Percentiles rank a stretch among this genome's conserved stretches.
These are phyloP conservation scores for Linnemannia schmuckeri DNA, from an alignment of 192 early-diverging fungal species.

Conservation along the genomic window DNA sequence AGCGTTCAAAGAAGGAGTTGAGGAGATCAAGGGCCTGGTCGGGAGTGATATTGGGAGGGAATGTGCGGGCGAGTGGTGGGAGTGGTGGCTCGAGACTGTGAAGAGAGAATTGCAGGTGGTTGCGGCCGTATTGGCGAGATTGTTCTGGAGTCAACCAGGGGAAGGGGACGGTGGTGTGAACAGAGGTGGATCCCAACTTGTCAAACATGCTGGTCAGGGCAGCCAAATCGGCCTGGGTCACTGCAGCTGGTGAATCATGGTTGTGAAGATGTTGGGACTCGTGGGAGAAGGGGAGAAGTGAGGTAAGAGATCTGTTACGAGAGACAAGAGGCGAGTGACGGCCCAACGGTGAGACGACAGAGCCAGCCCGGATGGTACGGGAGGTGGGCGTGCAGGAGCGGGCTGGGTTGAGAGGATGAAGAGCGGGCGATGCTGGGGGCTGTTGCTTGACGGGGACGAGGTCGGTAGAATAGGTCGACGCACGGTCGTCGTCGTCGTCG, in stretches of 20 bases:
- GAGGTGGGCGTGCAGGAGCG: slow-evolving; percentile 25
- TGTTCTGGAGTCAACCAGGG: slow-evolving; percentile 55
- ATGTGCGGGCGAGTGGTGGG: slow-evolving; percentile 34
- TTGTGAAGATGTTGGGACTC: slow-evolving; percentile 17
- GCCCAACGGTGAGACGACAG: slow-evolving; percentile 43
- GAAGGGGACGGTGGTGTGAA: slow-evolving; percentile 54
- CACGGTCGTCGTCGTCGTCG: slow-evolving; percentile 29
- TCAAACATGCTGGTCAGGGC: slow-evolving; percentile 50
- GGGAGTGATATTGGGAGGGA: slow-evolving; percentile 21
- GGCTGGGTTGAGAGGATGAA: slow-evolving; percentile 18
- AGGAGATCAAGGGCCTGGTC: slow-evolving; percentile 30
- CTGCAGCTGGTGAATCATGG: slow-evolving; percentile 9
- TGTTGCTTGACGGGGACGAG: slow-evolving; percentile 53
- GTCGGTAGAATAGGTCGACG: slow-evolving; percentile 28
- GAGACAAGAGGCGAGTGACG: slow-evolving; percentile 51
- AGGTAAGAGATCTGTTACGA: slow-evolving; percentile 51
- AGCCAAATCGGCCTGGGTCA: slow-evolving; percentile 29
- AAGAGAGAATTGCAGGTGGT: slow-evolving; percentile 51
- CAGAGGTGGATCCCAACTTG: slow-evolving; percentile 48
- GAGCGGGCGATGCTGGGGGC: slow-evolving; percentile 42
- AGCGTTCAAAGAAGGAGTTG: slow-evolving; percentile 42
- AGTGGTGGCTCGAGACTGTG: slow-evolving; percentile 44
- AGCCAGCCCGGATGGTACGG: slow-evolving; percentile 44
- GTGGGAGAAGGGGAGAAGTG: slow-evolving; percentile 49
- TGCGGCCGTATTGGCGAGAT: slow-evolving; percentile 52